A percentile compares a stretch with the other conserved stretches of the same genome.
These are phyloP conservation scores for Jaltomata sinuosa DNA, from an alignment of 257 asterid genomes.

Conservation along the genomic window DNA sequence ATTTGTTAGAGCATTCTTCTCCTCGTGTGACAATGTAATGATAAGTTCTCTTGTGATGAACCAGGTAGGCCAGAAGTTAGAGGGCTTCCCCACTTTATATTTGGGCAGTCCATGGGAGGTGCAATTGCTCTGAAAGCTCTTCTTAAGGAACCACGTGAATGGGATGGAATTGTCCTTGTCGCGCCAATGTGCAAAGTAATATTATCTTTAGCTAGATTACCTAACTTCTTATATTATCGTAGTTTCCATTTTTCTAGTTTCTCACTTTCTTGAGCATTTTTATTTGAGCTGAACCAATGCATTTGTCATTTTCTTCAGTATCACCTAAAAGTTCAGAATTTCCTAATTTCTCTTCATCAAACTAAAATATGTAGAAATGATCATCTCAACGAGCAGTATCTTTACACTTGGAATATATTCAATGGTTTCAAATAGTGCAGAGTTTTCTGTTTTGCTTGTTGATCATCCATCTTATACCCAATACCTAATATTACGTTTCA, in stretches of 20 bases:
- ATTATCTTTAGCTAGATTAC: neutral
- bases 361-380: neutral
- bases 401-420: neutral
- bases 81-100: conserved; percentile 68
- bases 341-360: neutral
- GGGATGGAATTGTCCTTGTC: conserved; percentile 92
- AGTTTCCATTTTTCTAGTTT: neutral
- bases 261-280: neutral
- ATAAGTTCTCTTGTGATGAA: conserved; percentile 1
- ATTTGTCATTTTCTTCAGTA: neutral
- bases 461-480: neutral
- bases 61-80: conserved; percentile 83
- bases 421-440: neutral
- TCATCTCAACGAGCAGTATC: neutral
- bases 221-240: neutral
- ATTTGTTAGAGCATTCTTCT: too few species aligned
- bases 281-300: neutral
- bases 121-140: conserved; percentile 86
- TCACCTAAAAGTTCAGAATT: neutral
- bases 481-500: neutral
- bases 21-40: neutral
- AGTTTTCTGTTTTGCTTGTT: neutral
- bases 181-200: conserved; percentile 97
- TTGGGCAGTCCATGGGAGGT: conserved; percentile 99
- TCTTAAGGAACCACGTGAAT: conserved; percentile 52